Evolutionary conservation across 768 basidiomycete species (phyloP), one percentile per base, ranked within the genome.

Genomic region (Tylopilus sp.): DNA sequence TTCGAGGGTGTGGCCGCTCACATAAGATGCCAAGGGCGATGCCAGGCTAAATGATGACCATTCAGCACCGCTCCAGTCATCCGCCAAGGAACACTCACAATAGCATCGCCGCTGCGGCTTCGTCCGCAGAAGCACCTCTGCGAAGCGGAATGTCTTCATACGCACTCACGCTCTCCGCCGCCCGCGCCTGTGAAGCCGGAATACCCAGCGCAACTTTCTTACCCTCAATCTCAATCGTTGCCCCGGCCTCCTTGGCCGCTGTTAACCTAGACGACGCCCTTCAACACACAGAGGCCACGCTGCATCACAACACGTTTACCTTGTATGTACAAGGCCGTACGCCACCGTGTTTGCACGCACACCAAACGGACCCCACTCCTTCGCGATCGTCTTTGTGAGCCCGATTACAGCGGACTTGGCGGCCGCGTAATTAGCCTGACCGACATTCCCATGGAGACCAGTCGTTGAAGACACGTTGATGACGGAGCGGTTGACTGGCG

Each of bases 361-460:
- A 57, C 84, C 85, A 69, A 85, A 91, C 4, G 75, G 69, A 26
- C 91, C 91, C 90, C 90, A 93, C 64, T 93, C 91, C 66, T 92
- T 93, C 43, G 84, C 83, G 57, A 89, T 82, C 36, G 90, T 92
- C 75, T 91, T 92, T 35, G 89, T 88, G 47, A 92, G 72, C 13
- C 90, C 91, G 51, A 85, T 60, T 36, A 92, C 82, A 8, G 85
- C 90, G 12, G 88, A 72, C 62, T 91, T 91, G 53, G 86, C 89
- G 1, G 88, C 79, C 21, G 89, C 82, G 60, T 89, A 91, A 71
- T 91, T 91, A 15, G 76, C 83, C 68, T 92, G 91, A 4, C 91
- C 91, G 46, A 91, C 85, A 66, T 89, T 91, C 18, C 90, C 91
- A 67, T 92, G 90, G 25, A 92, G 76, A 43, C 90, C 91, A n/a